These are phyloP conservation scores for Cyamopsis tetragonoloba DNA, from an alignment of 306 rosid genomes.

Conservation along the genomic window DNA sequence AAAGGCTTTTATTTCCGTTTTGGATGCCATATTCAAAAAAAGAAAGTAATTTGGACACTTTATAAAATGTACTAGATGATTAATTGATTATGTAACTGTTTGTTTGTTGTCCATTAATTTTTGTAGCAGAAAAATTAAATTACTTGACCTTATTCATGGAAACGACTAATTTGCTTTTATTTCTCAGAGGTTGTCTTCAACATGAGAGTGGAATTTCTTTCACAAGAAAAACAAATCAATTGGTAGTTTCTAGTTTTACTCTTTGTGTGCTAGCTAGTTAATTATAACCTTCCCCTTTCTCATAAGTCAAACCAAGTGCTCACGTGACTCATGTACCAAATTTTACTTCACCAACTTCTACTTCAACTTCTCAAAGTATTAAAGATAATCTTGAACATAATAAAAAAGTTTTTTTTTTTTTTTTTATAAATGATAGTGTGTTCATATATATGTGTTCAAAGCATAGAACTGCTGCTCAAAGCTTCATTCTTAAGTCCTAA, in stretches of 20 bases:
- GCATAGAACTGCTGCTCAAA: too few relatives aligned
- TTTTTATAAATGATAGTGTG: too few relatives aligned
- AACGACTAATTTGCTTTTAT: neutral
- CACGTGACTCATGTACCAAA: too few relatives aligned
- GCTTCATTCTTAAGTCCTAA: too few relatives aligned
- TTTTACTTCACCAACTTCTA: neutral
- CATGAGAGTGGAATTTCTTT: conserved; percentile 22
- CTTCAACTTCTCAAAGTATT: neutral
- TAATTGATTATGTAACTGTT: neutral
- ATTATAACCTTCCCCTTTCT: neutral
- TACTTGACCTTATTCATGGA: conserved; percentile 21
- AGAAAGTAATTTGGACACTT: conserved; percentile 17
- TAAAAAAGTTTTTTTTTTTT: too few relatives aligned
- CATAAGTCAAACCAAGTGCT: conserved; percentile 14
- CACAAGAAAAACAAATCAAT: conserved; percentile 1
- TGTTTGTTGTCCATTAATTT: neutral
- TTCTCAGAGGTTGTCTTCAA: conserved; percentile 14
- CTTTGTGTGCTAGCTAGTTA: neutral
- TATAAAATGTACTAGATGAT: neutral
- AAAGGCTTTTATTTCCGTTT: neutral
- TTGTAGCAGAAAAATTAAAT: too few relatives aligned
- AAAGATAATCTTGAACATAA: too few relatives aligned
- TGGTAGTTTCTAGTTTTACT: neutral
- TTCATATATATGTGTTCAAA: too few relatives aligned
- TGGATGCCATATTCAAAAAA: conserved; percentile 6